Evolutionary conservation across 805 yeast genomes (phyloP).

Genomic region (Zygotorulaspora danielsina): DNA sequence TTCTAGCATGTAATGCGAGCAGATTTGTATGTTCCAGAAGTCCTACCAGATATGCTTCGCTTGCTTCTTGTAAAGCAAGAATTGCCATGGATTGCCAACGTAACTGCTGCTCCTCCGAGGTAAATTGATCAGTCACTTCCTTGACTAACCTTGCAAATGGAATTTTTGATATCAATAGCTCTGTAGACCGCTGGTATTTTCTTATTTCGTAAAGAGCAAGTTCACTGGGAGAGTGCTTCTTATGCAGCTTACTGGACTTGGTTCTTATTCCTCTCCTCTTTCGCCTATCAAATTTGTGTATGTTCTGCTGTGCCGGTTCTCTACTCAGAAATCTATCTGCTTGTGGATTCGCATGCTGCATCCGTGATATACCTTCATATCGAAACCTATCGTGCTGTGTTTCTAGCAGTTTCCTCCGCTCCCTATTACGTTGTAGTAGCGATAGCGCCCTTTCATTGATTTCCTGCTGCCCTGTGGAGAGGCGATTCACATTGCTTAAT

Average conservation of each 20-base stretch:
- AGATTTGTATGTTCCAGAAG: constrained; percentile 72
- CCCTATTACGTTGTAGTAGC: constrained; percentile 31
- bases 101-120: constrained; percentile 48
- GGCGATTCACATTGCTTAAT: constrained; percentile 19
- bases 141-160: constrained; percentile 76
- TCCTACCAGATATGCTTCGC: constrained; percentile 72
- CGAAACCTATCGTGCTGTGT: constrained; percentile 16
- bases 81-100: constrained; percentile 80
- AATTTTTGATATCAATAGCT: constrained; percentile 59
- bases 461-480: constrained; percentile 21
- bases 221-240: constrained; percentile 57
- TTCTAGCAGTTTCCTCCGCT: constrained; percentile 25
- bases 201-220: constrained; percentile 65
- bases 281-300: constrained; percentile 8
- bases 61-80: constrained; percentile 74
- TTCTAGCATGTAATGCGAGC: constrained; percentile 72
- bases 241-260: constrained; percentile 40
- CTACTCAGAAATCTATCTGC: constrained; percentile 2
- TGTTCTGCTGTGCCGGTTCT: constrained; percentile 1
- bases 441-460: constrained; percentile 32
- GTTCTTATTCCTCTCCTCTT: constrained; percentile 13
- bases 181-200: constrained; percentile 63
- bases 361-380: constrained; percentile 15
- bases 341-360: background rate
- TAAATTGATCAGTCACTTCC: constrained; percentile 58